phyloP scores from a whole-genome alignment of 2,329 filamentous ascomycete genomes.

The Plectosphaerella plurivora region DNA sequence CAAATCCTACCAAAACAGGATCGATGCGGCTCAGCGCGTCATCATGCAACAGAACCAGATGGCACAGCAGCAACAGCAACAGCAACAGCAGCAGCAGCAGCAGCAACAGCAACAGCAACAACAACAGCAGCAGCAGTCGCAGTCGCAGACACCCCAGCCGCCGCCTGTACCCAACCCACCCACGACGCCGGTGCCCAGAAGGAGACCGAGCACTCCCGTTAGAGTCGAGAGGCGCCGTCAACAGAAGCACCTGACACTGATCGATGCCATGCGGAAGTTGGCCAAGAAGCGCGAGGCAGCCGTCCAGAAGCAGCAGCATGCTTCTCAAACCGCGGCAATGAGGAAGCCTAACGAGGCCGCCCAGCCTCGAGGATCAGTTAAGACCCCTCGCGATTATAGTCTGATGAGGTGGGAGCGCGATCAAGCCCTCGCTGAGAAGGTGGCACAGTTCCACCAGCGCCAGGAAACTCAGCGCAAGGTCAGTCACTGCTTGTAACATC shows the following conservation, averaged over 20 bases:
- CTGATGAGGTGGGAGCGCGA: slow-evolving; percentile 85
- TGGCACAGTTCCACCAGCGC: slow-evolving; percentile 51
- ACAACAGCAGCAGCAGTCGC: slow-evolving; percentile 44
- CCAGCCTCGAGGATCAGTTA: slow-evolving; percentile 36
- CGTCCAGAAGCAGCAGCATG: slow-evolving; percentile 82
- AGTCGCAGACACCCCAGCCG: slow-evolving; percentile 20
- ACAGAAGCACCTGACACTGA: slow-evolving; percentile 79
- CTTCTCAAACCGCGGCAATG: slow-evolving; percentile 68
- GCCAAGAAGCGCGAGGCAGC: slow-evolving; percentile 89
- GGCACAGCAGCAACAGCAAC: slow-evolving; percentile 30
- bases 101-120: slow-evolving; percentile 28
- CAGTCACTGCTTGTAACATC: slow-evolving; percentile 21
- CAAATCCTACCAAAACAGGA: slow-evolving; percentile 61
- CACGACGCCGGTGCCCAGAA: slow-evolving; percentile 47
- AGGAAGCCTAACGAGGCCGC: slow-evolving; percentile 72
- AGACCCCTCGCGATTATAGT: slow-evolving; percentile 89
- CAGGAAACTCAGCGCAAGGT: slow-evolving; percentile 57
- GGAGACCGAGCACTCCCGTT: slow-evolving; percentile 65
- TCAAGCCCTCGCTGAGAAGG: slow-evolving; percentile 57
- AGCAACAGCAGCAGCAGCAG: slow-evolving; percentile 26
- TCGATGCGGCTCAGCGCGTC: slow-evolving; percentile 53
- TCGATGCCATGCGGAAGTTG: slow-evolving; percentile 92
- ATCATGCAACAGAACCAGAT: slow-evolving; percentile 51
- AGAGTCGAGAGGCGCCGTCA: slow-evolving; percentile 83
- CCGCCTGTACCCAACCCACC: slow-evolving; percentile 25